Base-by-base conservation (phyloP, 495 filamentous ascomycete genomes). In the Letharia lupina region DNA sequence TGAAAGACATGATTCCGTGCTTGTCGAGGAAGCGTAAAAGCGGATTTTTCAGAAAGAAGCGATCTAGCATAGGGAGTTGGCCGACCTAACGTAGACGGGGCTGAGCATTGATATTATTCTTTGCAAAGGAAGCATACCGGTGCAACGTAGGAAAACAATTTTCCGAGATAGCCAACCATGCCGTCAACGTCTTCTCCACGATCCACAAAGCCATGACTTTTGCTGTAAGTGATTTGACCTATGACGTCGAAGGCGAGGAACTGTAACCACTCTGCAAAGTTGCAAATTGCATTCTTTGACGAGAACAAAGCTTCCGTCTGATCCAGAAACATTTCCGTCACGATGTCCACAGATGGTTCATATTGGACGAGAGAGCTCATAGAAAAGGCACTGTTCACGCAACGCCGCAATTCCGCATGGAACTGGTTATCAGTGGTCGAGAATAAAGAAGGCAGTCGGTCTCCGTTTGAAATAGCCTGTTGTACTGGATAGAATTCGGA, bases 241-340 rank as follows among this genome's bases (percentile, higher is more conserved):
- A 89, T 75, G 47, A 91, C 88, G 69, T 94, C 90, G 69, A 91
- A 92, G 5, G 88, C 88, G 71, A 87, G 91, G 71, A 85, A 92
- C 70, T 93, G 89, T 31, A 91, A 75, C 91, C 91, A 93, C 41
- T 82, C 75, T 0, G 82, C 82, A 66, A 94, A 87, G 68, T 90
- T 81, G 70, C 88, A 91, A 5, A 72, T 66, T 35, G 69, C 54
- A 18, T 74, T 74, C 39, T 75, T 71, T 9, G 78, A 74, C 35
- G 80, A 82, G 68, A 86, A 90, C 16, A 87, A 73, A 4, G 80
- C 71, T 67, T 76, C 72, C 12, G 78, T 77, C 9, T 78, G 76
- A n/a, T 67, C 54, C 44, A 85, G 78, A 73, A 89, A 89, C 6
- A 86, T 74, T 61, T 83, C 81, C 0, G 84, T 84, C 11, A 87